Evolutionary conservation across 2,329 filamentous ascomycete species (phyloP), one percentile per base, ranked within the genome.

Genomic region (Sarocladium kiliense): DNA sequence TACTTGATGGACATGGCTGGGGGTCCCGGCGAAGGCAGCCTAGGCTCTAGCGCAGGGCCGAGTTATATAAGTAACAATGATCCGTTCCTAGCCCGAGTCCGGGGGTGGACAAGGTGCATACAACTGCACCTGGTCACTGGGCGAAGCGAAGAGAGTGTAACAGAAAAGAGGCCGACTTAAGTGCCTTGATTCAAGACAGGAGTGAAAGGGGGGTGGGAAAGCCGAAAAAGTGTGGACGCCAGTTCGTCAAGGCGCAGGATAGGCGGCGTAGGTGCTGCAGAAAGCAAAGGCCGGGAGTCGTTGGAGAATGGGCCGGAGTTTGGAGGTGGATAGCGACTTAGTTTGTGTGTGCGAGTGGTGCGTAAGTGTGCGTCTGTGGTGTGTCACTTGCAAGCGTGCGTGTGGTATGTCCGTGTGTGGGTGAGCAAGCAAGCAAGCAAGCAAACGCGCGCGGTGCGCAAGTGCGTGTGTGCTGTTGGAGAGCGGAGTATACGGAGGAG

Each of bases 1-100:
- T 51, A 56, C 45, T 53, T 42, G 50, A 53, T 53, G 50, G 50
- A 53, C 50, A 53, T 53, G 50, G 34, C 23, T 53, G 30, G 47
- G 30, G 50, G 50, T 53, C 34, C 27, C 26, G 18, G 26, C 27
- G 30, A 51, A 23, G 47, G n/a, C n/a, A 18, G 47, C 27, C 47
- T 27, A 51, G 30, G 30, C 19, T 53, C 34, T 39, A 25, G 50
- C 50, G 50, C 21, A 25, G 50, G 11, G 49, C 9, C 19, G 50
- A 53, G 50, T 41, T 53, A 41, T 39, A 39, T 34, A 53, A n/a
- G n/a, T n/a, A n/a, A 34, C 41, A 30, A 41, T 53, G 34, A 41
- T 39, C 7, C 32, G 36, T 39, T 34, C 34, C 34, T 53, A 53
- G 50, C 41, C 32, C 34, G 19, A 19, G 50, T 53, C 50, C 23